phyloP scores from a whole-genome alignment of 2,329 filamentous ascomycete species.

The Colletotrichum eremochloae region DNA sequence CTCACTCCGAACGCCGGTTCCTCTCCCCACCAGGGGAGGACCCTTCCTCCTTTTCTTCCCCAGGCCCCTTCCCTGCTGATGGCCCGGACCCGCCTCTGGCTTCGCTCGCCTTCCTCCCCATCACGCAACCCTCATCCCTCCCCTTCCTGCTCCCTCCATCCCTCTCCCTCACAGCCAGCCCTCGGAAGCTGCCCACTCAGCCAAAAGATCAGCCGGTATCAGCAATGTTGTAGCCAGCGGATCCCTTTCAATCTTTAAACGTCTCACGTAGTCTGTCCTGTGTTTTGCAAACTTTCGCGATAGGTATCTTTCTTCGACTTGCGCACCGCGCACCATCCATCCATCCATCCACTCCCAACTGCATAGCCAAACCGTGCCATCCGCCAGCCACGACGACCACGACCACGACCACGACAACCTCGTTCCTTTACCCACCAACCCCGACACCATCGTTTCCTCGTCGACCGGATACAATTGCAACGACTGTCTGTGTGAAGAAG shows the following conservation, averaged over 20 bases:
- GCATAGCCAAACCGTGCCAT: constrained; percentile 22
- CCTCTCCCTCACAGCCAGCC: constrained; percentile 28
- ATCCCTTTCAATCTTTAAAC: constrained; percentile 19
- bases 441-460: constrained; percentile 7
- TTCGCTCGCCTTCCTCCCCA: constrained; percentile 30
- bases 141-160: constrained; percentile 39
- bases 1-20: not conserved
- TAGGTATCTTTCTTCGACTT: constrained; percentile 35
- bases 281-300: constrained; percentile 27
- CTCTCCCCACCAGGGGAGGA: constrained; percentile 24
- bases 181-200: constrained; percentile 19
- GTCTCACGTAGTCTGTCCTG: constrained; percentile 18
- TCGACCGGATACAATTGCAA: constrained; percentile 1
- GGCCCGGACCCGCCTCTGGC: constrained; percentile 21
- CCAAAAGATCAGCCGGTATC: constrained; percentile 19
- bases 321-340: constrained; percentile 14
- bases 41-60: constrained; percentile 36
- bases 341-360: not conserved
- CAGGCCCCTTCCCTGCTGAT: constrained; percentile 38
- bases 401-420: constrained; percentile 5
- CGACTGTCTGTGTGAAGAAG: not conserved
- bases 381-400: constrained; percentile 28
- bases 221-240: constrained; percentile 39
- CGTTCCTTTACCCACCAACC: constrained; percentile 7
- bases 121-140: constrained; percentile 39